These are phyloP conservation scores for Penicillium sp. DNA, from an alignment of 2,329 filamentous ascomycete genomes.

Conservation along the genomic window DNA sequence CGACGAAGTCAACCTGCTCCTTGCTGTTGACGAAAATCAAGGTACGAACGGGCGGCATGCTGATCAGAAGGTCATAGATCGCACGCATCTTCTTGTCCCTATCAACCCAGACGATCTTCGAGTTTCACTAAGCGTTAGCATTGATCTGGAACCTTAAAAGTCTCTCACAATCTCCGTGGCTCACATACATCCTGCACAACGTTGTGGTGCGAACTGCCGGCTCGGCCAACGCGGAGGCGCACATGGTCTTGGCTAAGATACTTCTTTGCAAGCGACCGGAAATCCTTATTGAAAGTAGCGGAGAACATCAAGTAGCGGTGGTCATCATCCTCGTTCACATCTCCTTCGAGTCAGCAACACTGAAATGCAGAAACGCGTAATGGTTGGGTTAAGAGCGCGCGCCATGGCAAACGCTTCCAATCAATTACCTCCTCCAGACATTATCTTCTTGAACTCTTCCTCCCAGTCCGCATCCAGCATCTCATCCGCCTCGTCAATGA, in stretches of 20 bases:
- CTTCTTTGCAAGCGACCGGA: constrained; percentile 72
- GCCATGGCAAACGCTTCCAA: not conserved
- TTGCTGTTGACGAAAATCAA: constrained; percentile 90
- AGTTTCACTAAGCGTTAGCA: not conserved
- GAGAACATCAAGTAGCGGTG: constrained; percentile 81
- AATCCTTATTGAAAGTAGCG: constrained; percentile 82
- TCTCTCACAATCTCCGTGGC: not conserved
- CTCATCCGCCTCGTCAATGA: constrained; percentile 95
- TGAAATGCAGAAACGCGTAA: not conserved
- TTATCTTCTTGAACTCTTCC: constrained; percentile 70
- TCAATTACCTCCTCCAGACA: constrained; percentile 73
- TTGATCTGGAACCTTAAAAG: not conserved
- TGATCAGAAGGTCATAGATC: constrained; percentile 69
- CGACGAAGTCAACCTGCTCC: constrained; percentile 73
- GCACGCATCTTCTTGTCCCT: constrained; percentile 66
- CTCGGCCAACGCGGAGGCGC: constrained; percentile 81
- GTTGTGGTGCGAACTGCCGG: constrained; percentile 78
- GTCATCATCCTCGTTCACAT: constrained; percentile 74
- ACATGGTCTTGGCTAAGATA: constrained; percentile 74
- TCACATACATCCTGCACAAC: constrained; percentile 66
- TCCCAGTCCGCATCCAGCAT: constrained; percentile 80
- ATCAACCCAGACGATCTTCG: constrained; percentile 64
- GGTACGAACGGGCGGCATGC: constrained; percentile 70
- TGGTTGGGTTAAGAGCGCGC: not conserved
- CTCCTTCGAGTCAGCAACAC: constrained; percentile 29